Percentiles rank a stretch among this genome's conserved stretches.
These are phyloP conservation scores for Blastobotrys capitulatus DNA, from an alignment of 1,139 yeast genomes.

Conservation along the genomic window DNA sequence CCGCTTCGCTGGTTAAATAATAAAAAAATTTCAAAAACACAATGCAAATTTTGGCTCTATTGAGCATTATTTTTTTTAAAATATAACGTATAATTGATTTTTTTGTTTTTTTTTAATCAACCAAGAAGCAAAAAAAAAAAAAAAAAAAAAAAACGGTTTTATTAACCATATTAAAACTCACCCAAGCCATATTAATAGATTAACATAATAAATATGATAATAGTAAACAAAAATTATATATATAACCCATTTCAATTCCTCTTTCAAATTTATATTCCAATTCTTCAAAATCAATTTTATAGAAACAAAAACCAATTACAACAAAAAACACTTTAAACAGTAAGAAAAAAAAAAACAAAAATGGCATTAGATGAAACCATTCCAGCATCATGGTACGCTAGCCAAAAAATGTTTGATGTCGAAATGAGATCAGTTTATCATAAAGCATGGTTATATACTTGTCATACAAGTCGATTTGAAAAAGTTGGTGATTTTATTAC, in stretches of 20 bases:
- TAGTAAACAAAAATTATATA: too few relatives aligned
- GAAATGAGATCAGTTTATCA: constrained; percentile 11
- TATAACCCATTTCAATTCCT: too few relatives aligned
- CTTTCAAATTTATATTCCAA: too few relatives aligned
- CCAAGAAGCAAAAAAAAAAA: background rate
- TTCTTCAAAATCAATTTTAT: too few relatives aligned
- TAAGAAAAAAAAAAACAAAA: background rate
- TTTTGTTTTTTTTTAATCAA: background rate
- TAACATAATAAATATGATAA: too few relatives aligned
- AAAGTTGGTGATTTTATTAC: constrained; percentile 6
- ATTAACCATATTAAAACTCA: too few relatives aligned
- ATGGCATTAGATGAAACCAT: constrained; percentile 3
- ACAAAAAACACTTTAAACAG: background rate
- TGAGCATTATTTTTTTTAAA: too few relatives aligned
- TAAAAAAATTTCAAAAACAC: background rate
- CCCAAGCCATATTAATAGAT: too few relatives aligned
- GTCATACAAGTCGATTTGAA: constrained; percentile 7
- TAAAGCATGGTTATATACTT: constrained; percentile 11
- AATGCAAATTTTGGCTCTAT: constrained; percentile 5
- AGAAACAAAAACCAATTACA: background rate
- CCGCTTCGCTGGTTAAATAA: background rate
- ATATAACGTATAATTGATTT: too few relatives aligned
- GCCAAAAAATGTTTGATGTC: constrained; percentile 10
- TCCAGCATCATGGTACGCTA: constrained; percentile 13
- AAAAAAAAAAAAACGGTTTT: too few relatives aligned